phyloP scores from a whole-genome alignment of 345 rosid species.

The Physaria fendleri region DNA sequence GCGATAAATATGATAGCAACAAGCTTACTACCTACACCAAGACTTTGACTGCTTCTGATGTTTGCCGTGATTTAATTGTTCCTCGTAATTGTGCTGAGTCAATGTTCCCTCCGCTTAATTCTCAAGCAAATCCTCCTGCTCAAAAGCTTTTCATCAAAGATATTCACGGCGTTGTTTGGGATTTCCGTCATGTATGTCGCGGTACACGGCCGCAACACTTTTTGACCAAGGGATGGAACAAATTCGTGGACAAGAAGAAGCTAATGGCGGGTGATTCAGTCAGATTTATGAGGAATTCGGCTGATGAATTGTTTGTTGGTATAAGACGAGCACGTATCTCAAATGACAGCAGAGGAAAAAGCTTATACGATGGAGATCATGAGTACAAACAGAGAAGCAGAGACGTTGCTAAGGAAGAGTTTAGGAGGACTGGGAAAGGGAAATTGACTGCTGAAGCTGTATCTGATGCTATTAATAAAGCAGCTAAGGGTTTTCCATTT shows the following conservation, averaged over 20 bases:
- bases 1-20: slow-evolving; percentile 21
- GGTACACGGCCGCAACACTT: slow-evolving; percentile 87
- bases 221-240: slow-evolving; percentile 95
- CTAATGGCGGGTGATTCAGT: slow-evolving; percentile 86
- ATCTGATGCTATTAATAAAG: slow-evolving; percentile 49
- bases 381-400: slow-evolving; percentile 26
- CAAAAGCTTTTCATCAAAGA: slow-evolving; percentile 67
- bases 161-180: slow-evolving; percentile 64
- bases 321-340: slow-evolving; percentile 48
- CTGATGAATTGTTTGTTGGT: slow-evolving; percentile 57
- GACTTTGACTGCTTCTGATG: slow-evolving; percentile 79
- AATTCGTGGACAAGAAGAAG: slow-evolving; percentile 79
- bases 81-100: slow-evolving; percentile 89
- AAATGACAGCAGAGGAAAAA: neutral
- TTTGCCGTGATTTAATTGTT: slow-evolving; percentile 94
- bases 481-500: slow-evolving; percentile 49
- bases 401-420: slow-evolving; percentile 3
- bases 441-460: slow-evolving; percentile 46
- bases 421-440: slow-evolving; percentile 41
- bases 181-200: slow-evolving; percentile 76
- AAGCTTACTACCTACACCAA: slow-evolving; percentile 57
- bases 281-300: slow-evolving; percentile 65
- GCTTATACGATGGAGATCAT: slow-evolving; percentile 26
- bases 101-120: slow-evolving; percentile 74
- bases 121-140: slow-evolving; percentile 68